Conservation (phyloP, 2,329 filamentous ascomycete genomes). For the Cytospora paraplurivora region DNA sequence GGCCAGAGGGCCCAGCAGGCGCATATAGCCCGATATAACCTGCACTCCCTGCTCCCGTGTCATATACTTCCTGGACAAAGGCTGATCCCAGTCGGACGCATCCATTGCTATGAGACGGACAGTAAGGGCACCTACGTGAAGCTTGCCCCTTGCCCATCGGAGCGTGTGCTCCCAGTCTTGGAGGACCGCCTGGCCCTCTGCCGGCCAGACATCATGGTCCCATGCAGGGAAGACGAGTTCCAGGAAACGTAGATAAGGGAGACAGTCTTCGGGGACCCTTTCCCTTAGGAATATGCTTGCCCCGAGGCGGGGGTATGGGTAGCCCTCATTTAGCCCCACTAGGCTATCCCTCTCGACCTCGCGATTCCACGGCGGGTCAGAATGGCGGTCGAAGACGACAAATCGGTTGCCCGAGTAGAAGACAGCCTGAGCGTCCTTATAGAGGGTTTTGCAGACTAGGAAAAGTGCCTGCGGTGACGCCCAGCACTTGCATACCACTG, state of each 20-base stretch:
- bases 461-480: conserved; percentile 23
- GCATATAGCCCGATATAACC: conserved; percentile 1
- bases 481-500: conserved; percentile 27
- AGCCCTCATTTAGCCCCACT: not conserved
- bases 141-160: conserved; percentile 7
- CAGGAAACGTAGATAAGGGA: conserved; percentile 12
- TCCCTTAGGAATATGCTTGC: conserved; percentile 11
- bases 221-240: conserved; percentile 20
- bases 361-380: not conserved
- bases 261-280: conserved; percentile 3
- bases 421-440: conserved; percentile 24
- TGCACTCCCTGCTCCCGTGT: conserved; percentile 4
- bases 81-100: not conserved
- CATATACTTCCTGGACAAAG: not conserved
- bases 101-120: conserved; percentile 10
- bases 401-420: conserved; percentile 25
- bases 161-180: conserved; percentile 18
- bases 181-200: not conserved
- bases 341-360: conserved; percentile 2
- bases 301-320: conserved; percentile 4
- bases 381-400: conserved; percentile 7
- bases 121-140: conserved; percentile 8
- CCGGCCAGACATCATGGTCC: conserved; percentile 5
- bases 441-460: conserved; percentile 26
- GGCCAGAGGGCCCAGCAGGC: conserved; percentile 1